Evolutionary conservation across 805 yeast genomes (phyloP).

Genomic region (Naumovozyma castellii): DNA sequence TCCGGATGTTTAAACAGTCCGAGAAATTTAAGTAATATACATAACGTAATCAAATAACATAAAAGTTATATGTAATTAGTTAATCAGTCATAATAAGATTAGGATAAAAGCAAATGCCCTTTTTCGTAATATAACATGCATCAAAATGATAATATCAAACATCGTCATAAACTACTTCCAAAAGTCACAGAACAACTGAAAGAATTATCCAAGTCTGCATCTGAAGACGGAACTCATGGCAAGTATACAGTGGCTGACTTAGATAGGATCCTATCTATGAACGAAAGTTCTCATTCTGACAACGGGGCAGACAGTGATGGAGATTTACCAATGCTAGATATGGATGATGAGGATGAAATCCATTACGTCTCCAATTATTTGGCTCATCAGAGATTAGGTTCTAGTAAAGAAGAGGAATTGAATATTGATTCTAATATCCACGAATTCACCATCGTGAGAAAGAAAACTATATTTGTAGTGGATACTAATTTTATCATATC

Average conservation of each 20-base stretch:
- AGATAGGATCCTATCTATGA: not conserved
- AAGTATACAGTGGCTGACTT: constrained; percentile 4
- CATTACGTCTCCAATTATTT: constrained; percentile 37
- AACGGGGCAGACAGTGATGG: constrained; percentile 11
- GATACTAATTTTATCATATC: constrained; percentile 80
- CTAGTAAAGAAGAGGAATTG: not conserved
- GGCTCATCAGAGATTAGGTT: constrained; percentile 15
- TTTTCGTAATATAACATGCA: too few relatives aligned
- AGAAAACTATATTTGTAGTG: constrained; percentile 42
- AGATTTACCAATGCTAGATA: constrained; percentile 42
- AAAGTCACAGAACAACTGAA: not conserved
- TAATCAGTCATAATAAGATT: too few relatives aligned
- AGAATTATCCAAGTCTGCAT: not conserved
- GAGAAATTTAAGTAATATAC: too few relatives aligned
- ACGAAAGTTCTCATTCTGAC: too few relatives aligned
- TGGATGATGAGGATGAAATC: constrained; percentile 39
- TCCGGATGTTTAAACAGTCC: too few relatives aligned
- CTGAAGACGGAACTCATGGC: not conserved
- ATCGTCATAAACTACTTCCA: not conserved
- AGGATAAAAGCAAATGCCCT: too few relatives aligned
- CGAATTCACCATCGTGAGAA: not conserved
- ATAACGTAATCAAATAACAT: not conserved
- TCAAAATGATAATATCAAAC: too few relatives aligned
- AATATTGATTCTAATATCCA: not conserved
- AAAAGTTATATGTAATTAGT: too few relatives aligned